Conservation (phyloP, 148 eudicot species). For the Polygonum maritimum region DNA sequence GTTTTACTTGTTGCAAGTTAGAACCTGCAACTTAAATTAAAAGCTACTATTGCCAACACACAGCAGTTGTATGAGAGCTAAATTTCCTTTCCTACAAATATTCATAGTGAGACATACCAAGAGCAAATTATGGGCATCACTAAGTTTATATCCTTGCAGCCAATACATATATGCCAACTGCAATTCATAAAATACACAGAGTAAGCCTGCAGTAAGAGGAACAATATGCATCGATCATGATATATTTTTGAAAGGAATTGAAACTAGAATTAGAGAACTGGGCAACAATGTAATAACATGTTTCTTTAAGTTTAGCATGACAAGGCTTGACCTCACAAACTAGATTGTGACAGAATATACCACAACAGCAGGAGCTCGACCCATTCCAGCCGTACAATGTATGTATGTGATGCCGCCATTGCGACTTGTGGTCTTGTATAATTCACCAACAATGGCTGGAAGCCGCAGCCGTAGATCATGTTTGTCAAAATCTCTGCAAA, state of each 20-base stretch:
- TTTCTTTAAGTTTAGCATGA: not conserved
- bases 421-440: constrained; percentile 57
- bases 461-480: constrained; percentile 83
- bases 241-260: not conserved
- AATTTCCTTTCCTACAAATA: not conserved
- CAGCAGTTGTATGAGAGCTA: not conserved
- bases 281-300: not conserved
- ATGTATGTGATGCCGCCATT: constrained; percentile 86
- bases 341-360: constrained; percentile 27
- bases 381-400: constrained; percentile 98
- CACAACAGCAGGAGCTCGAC: constrained; percentile 94
- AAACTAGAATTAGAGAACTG: not conserved
- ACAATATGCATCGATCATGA: not conserved
- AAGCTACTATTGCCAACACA: not conserved
- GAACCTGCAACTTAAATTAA: not conserved
- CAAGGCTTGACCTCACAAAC: not conserved
- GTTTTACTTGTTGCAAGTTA: not conserved
- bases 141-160: constrained; percentile 76
- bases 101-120: constrained; percentile 36
- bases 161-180: constrained; percentile 98
- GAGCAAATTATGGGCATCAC: constrained; percentile 55
- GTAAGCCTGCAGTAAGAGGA: not conserved
- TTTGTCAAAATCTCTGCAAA: constrained; percentile 82
- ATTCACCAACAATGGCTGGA: constrained; percentile 74
- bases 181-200: constrained; percentile 13